These are phyloP conservation scores for Sequoiadendron giganteum DNA, from an alignment of 75 land plant species.

Conservation along the genomic window DNA sequence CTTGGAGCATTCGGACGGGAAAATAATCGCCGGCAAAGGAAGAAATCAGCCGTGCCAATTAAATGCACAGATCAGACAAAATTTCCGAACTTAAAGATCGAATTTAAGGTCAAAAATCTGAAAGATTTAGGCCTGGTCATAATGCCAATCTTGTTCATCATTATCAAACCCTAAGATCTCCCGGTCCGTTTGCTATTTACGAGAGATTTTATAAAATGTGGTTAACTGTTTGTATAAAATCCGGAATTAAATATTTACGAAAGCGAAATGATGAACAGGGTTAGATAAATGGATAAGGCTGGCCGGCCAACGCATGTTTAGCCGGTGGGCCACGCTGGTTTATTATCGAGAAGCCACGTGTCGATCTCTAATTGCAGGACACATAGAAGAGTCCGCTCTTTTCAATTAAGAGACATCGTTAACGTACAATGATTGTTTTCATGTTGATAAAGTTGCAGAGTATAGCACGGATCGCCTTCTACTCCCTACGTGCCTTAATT, in stretches of 20 bases:
- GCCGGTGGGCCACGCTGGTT: not conserved
- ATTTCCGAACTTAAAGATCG: not conserved
- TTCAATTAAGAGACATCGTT: too few relatives aligned
- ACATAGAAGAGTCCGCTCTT: not conserved
- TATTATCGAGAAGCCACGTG: not conserved
- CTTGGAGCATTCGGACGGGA: not conserved
- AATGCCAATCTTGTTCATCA: not conserved
- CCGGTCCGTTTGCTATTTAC: not conserved
- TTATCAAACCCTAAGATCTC: not conserved
- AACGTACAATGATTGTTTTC: too few relatives aligned
- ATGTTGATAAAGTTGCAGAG: too few relatives aligned
- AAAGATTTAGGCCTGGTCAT: not conserved
- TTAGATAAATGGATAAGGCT: constrained; percentile 12
- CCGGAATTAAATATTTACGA: constrained; percentile 5
- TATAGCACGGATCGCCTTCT: too few relatives aligned
- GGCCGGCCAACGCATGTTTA: constrained; percentile 6
- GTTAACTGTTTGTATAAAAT: not conserved
- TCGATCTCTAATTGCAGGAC: not conserved
- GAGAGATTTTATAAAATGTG: constrained; percentile 1
- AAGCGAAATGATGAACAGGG: not conserved
- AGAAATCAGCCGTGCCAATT: not conserved
- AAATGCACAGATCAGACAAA: not conserved
- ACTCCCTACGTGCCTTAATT: too few relatives aligned
- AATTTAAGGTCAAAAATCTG: not conserved
- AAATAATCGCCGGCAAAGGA: not conserved